Base-by-base conservation (phyloP, 495 filamentous ascomycete species). In the Corynascus novoguineensis region DNA sequence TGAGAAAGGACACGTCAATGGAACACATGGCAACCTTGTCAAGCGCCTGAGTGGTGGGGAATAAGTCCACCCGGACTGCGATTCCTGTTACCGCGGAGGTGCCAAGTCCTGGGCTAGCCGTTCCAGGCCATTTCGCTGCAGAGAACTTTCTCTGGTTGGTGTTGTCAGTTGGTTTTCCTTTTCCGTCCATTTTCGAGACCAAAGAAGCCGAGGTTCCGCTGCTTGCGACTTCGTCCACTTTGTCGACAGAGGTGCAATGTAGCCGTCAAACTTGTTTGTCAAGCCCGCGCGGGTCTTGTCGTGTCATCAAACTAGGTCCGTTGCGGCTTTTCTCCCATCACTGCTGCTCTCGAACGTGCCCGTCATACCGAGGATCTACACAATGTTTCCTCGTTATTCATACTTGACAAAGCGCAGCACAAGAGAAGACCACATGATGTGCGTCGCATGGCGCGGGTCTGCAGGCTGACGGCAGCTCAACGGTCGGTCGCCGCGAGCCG, bases 21-120 rank as follows among this genome's bases (percentile, higher is more conserved):
- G 54, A 27, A 25, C 52, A 46, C 52, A 40, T 57, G 55, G 55
- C 55, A 50, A 46, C 55, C 55, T 37, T 57, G 46, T 50, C 46
- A 53, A 32, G 35, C 37, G 34, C 17, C 37, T 12, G 14, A 8
- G 2, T 12, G 15, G 53, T 49, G 44, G 42, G 31, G 44, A 27
- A 2, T 11, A 25, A 35, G 42, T 35, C 44, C 57, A 55, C 57
- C 51, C 34, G 27, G 50, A 56, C 24, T 21, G 27, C n/a, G 15
- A 34, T 17, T 29, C 28, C n/a, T 24, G 21, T 37, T 34, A 25
- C 52, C 53, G 29, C 52, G 29, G 51, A 27, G 27, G 11, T 24
- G 53, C 53, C 38, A 50, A 57, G 46, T n/a, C 4, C 24, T 4
- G 14, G 17, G 10, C 27, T 57, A 11, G 37, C 45, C 27, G 4